A percentile compares a stretch with the other conserved stretches of the same genome.
phyloP scores from a whole-genome alignment of 139 green algal species.

The Asterochloris sp. region DNA sequence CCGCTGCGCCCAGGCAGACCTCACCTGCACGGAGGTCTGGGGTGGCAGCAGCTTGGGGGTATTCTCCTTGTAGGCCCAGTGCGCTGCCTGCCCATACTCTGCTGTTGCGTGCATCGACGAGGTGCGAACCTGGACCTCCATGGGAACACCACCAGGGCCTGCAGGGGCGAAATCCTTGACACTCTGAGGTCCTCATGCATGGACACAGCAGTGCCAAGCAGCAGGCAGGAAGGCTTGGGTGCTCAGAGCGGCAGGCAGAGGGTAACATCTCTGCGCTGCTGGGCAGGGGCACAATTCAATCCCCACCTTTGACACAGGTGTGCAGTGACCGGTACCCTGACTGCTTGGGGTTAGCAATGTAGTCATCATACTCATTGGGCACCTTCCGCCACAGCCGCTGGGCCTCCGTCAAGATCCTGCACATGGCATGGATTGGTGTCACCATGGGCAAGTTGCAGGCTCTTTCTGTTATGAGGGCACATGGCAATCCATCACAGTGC shows the following conservation, averaged over 20 bases:
- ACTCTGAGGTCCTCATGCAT: neutral
- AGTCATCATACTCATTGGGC: constrained; percentile 79
- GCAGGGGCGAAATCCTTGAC: neutral
- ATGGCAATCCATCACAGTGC: neutral
- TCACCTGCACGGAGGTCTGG: neutral
- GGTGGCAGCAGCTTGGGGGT: constrained; percentile 7
- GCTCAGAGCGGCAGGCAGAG: neutral
- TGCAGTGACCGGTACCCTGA: constrained; percentile 82
- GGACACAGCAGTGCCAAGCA: neutral
- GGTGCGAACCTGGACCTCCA: constrained; percentile 75
- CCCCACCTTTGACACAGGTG: constrained; percentile 54
- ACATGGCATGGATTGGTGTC: neutral
- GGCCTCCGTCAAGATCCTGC: constrained; percentile 40
- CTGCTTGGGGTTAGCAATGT: constrained; percentile 82
- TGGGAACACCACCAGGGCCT: constrained; percentile 63
- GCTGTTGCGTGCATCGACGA: constrained; percentile 69
- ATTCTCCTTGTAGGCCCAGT: constrained; percentile 88
- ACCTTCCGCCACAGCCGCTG: constrained; percentile 83
- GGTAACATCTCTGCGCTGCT: neutral
- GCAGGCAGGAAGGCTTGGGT: neutral
- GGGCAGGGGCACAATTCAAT: too few relatives aligned
- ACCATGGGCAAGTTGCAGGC: neutral
- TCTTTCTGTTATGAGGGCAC: neutral
- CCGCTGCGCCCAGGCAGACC: neutral
- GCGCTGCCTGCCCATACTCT: constrained; percentile 81